These are phyloP conservation scores for Rhodamnia argentea DNA, from an alignment of 345 rosid genomes.

Conservation along the genomic window DNA sequence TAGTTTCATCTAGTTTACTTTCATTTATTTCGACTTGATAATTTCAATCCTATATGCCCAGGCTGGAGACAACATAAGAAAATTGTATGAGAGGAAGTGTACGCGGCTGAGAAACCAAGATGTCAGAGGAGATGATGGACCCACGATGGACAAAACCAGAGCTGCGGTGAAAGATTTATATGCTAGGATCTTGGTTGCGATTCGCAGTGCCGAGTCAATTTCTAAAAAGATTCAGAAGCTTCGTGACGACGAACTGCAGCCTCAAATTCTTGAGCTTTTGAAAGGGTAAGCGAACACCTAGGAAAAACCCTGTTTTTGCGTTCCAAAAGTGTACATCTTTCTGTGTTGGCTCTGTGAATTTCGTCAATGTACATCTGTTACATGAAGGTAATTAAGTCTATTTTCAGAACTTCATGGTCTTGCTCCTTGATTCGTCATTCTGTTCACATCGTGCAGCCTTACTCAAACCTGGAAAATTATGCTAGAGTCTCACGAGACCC, in stretches of 20 bases:
- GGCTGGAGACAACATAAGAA: constrained; percentile 56
- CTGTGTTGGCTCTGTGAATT: background rate
- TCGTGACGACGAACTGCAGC: constrained; percentile 60
- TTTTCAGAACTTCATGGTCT: background rate
- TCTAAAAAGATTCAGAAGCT: constrained; percentile 52
- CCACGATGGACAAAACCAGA: constrained; percentile 39
- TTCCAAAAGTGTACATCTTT: background rate
- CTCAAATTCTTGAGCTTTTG: constrained; percentile 54
- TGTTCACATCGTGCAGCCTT: constrained; percentile 30
- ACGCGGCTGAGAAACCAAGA: constrained; percentile 37
- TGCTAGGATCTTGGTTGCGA: constrained; percentile 60
- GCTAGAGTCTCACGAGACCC: constrained; percentile 68
- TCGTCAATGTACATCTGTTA: background rate
- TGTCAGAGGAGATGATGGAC: constrained; percentile 36
- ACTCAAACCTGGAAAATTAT: constrained; percentile 49
- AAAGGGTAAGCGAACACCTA: constrained; percentile 38
- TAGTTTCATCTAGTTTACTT: background rate
- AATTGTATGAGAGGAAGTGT: constrained; percentile 55
- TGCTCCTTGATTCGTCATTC: background rate
- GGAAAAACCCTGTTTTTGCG: background rate
- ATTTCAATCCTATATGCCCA: constrained; percentile 1
- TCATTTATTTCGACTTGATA: background rate
- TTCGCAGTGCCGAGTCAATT: constrained; percentile 59
- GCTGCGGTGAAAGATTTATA: constrained; percentile 54
- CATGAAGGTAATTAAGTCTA: background rate